These are phyloP conservation scores for Russula virescens DNA, from an alignment of 768 basidiomycete genomes.

Conservation along the genomic window DNA sequence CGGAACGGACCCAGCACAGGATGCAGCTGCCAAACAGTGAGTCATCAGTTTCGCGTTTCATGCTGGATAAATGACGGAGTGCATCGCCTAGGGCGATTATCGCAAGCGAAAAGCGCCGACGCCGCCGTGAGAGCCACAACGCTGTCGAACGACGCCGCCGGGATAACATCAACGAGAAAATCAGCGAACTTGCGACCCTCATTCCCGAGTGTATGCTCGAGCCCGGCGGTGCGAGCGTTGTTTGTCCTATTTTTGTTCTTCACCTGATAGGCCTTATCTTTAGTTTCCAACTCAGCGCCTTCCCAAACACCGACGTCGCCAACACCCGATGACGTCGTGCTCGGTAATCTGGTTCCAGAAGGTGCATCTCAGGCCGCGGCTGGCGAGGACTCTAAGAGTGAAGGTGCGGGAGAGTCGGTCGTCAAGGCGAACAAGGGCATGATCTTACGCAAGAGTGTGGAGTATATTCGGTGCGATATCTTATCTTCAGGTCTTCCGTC, in stretches of 20 bases:
- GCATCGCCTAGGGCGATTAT: slow-evolving; percentile 39
- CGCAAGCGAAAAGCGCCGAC: slow-evolving; percentile 76
- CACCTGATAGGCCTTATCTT: background rate
- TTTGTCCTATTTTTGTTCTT: background rate
- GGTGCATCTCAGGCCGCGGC: slow-evolving; percentile 1
- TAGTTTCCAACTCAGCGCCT: background rate
- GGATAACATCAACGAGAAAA: slow-evolving; percentile 96
- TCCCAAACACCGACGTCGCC: slow-evolving; percentile 25
- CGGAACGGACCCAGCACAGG: slow-evolving; percentile 25
- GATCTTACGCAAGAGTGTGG: slow-evolving; percentile 68
- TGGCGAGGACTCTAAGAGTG: slow-evolving; percentile 29
- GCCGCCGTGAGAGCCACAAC: slow-evolving; percentile 83
- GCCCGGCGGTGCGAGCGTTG: slow-evolving; percentile 35
- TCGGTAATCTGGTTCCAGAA: slow-evolving; percentile 22
- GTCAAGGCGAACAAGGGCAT: slow-evolving; percentile 95
- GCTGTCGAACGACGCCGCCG: slow-evolving; percentile 82
- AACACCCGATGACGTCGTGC: slow-evolving; percentile 23
- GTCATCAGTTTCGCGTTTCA: slow-evolving; percentile 12
- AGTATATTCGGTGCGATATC: slow-evolving; percentile 38
- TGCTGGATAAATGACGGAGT: background rate
- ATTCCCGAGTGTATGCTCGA: slow-evolving; percentile 86
- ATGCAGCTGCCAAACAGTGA: slow-evolving; percentile 38
- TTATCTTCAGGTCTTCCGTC: background rate
- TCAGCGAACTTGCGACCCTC: slow-evolving; percentile 80
- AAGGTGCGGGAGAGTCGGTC: slow-evolving; percentile 36